Percentiles rank a stretch among this genome's conserved stretches.
Conservation (phyloP, 2,329 filamentous ascomycete species). For the Fusarium clavum region DNA sequence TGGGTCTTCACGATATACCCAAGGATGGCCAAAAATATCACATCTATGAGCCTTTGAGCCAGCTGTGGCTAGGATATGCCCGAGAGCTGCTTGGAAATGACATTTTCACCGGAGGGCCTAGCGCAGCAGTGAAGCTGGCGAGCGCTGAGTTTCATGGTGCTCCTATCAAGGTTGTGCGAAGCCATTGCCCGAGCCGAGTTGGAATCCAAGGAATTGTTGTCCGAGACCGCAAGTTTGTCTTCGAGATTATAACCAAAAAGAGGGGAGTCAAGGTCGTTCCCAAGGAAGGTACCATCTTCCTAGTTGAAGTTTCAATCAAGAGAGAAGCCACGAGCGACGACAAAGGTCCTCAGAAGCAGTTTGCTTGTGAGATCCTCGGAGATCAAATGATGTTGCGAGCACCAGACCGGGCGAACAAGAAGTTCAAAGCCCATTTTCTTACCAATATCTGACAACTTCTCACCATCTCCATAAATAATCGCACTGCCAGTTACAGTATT, state of each 20-base stretch:
- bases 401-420: conserved; percentile 87
- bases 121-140: conserved; percentile 78
- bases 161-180: conserved; percentile 82
- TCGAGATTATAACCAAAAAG: conserved; percentile 82
- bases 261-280: conserved; percentile 82
- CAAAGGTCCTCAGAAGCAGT: conserved; percentile 43
- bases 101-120: conserved; percentile 65
- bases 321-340: conserved; percentile 27
- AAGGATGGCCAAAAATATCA: conserved; percentile 71
- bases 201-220: conserved; percentile 89
- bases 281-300: conserved; percentile 90
- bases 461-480: neutral
- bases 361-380: conserved; percentile 88
- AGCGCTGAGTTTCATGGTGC: conserved; percentile 95
- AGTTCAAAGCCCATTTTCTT: conserved; percentile 88
- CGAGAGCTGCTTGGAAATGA: conserved; percentile 79
- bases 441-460: conserved; percentile 71
- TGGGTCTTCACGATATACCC: conserved; percentile 80
- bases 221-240: conserved; percentile 85
- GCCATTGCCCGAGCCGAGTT: conserved; percentile 82
- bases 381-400: conserved; percentile 87
- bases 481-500: neutral
- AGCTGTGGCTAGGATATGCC: conserved; percentile 87
- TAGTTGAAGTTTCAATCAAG: conserved; percentile 72
- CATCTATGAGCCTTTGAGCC: conserved; percentile 81